These are phyloP conservation scores for Cardiospermum halicacabum DNA, from an alignment of 345 rosid species.

Conservation along the genomic window DNA sequence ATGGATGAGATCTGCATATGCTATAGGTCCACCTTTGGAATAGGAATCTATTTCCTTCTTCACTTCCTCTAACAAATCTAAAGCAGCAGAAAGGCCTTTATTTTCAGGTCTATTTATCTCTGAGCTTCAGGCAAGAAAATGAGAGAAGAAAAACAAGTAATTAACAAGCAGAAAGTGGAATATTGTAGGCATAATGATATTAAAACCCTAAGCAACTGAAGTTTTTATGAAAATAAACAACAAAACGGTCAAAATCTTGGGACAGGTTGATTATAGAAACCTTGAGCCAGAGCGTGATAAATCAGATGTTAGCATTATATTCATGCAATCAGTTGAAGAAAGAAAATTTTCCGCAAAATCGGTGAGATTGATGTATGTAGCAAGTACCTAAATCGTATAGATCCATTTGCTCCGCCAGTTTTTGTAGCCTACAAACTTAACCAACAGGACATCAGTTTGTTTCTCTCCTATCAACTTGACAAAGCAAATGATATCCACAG, in stretches of 20 bases:
- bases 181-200: not conserved
- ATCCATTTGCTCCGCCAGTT: conserved; percentile 95
- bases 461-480: not conserved
- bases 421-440: conserved; percentile 66
- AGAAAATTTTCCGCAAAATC: not conserved
- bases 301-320: not conserved
- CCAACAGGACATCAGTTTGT: conserved; percentile 21
- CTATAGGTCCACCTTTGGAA: conserved; percentile 90
- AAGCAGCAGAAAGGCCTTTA: conserved; percentile 62
- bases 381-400: conserved; percentile 76
- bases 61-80: conserved; percentile 49
- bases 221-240: not conserved
- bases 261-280: not conserved
- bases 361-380: conserved; percentile 11
- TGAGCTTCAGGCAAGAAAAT: conserved; percentile 60
- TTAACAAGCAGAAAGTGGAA: conserved; percentile 1
- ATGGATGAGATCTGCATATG: conserved; percentile 82
- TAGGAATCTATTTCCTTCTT: conserved; percentile 76
- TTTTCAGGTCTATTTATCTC: conserved; percentile 93
- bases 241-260: not conserved
- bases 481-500: conserved; percentile 4
- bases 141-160: conserved; percentile 8
- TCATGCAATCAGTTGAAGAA: not conserved
- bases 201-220: not conserved
- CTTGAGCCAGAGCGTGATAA: not conserved